Evolutionary conservation across 164 flowering plant genomes (phyloP).

Genomic region (Liquidambar formosana): DNA sequence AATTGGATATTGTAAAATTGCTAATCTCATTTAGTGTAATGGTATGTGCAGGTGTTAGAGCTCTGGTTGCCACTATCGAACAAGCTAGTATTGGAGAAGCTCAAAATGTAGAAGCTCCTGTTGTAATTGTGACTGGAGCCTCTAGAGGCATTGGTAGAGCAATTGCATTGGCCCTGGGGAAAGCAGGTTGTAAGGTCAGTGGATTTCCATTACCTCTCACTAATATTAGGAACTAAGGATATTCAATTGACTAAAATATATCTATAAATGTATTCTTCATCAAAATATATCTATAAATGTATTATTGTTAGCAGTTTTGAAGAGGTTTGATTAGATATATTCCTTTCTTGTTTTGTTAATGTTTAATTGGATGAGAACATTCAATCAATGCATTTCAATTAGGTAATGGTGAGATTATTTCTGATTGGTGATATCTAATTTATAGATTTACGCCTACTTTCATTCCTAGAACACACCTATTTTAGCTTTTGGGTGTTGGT

Average conservation of each 20-base stretch:
- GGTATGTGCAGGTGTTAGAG: slow-evolving; percentile 33
- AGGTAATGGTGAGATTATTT: no score
- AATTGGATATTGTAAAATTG: no score
- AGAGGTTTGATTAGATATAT: not conserved
- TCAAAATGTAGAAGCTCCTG: slow-evolving; percentile 49
- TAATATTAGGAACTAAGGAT: not conserved
- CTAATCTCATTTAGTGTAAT: not conserved
- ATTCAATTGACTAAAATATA: not conserved
- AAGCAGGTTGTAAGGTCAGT: slow-evolving; percentile 60
- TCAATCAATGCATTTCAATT: no score
- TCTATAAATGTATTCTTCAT: not conserved
- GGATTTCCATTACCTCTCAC: not conserved
- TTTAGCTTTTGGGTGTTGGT: no score
- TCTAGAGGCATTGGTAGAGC: slow-evolving; percentile 67
- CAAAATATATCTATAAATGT: not conserved
- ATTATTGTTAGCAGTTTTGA: not conserved
- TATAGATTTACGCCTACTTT: no score
- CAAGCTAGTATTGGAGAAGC: slow-evolving; percentile 27
- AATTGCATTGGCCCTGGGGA: slow-evolving; percentile 53
- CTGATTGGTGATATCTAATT: no score
- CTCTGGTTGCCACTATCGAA: slow-evolving; percentile 45
- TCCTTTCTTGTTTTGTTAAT: not conserved
- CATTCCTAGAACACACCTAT: no score
- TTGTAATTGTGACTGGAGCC: slow-evolving; percentile 61
- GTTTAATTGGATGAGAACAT: not conserved